Evolutionary conservation across 495 filamentous ascomycete genomes (phyloP).

Genomic region (Cenococcum geophilum): DNA sequence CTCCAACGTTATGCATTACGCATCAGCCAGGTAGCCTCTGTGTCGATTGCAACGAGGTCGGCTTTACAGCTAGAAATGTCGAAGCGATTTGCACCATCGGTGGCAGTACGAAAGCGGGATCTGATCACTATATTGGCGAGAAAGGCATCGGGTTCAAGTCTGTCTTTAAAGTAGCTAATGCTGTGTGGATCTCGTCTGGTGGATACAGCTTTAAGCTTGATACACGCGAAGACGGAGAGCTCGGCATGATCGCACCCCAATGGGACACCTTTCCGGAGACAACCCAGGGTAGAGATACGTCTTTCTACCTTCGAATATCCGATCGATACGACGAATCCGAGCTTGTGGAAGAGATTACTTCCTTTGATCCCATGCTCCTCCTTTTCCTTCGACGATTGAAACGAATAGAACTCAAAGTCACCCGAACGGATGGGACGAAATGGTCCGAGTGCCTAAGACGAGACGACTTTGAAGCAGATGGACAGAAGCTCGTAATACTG

Average conservation of each 20-base stretch:
- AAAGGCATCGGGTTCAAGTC: constrained; percentile 33
- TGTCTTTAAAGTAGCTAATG: constrained; percentile 22
- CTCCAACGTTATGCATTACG: too few species aligned
- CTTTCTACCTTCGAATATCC: constrained; percentile 12
- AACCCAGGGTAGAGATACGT: constrained; percentile 5
- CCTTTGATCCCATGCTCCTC: constrained; percentile 2
- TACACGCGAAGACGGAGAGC: constrained; percentile 5
- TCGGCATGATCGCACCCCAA: constrained; percentile 19
- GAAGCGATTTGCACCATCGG: constrained; percentile 19
- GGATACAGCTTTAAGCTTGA: constrained; percentile 21
- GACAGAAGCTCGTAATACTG: not conserved
- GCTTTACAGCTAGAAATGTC: constrained; percentile 22
- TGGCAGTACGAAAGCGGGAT: constrained; percentile 18
- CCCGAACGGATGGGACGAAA: not conserved
- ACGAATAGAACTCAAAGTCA: constrained; percentile 3
- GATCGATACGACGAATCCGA: not conserved
- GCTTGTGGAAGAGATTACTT: not conserved
- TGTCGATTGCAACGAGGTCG: too few species aligned
- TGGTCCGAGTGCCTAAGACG: not conserved
- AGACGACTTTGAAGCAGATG: not conserved
- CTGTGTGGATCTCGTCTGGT: constrained; percentile 22
- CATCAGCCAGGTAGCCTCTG: too few species aligned
- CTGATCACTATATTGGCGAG: constrained; percentile 17
- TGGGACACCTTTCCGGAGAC: constrained; percentile 8
- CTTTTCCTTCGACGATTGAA: constrained; percentile 21